Percentiles rank a stretch among this genome's conserved stretches.
These are phyloP conservation scores for Crithidia expoeki DNA, from an alignment of 208 protist genomes.

Conservation along the genomic window DNA sequence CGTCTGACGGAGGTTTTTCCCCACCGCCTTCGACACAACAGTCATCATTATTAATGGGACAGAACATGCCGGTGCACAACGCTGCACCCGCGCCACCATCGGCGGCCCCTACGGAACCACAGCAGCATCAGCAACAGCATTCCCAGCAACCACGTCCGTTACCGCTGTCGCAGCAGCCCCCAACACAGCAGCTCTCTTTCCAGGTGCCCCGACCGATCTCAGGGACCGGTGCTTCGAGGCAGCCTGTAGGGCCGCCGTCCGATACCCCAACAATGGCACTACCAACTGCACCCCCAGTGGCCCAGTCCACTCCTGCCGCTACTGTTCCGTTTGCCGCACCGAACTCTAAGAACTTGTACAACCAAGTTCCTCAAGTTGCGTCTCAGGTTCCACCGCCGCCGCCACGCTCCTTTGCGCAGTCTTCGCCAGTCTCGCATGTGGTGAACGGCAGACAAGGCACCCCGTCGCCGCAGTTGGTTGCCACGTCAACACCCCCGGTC, in stretches of 20 bases:
- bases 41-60: neutral
- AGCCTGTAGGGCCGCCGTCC: neutral
- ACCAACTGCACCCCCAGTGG: neutral
- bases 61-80: neutral
- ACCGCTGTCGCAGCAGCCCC: neutral
- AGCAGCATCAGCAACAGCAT: neutral
- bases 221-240: neutral
- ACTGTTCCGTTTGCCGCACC: neutral
- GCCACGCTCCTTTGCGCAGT: neutral
- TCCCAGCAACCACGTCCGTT: neutral
- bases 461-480: neutral
- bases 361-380: neutral
- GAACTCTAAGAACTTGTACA: neutral
- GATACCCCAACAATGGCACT: neutral
- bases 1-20: neutral
- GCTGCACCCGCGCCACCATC: neutral
- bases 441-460: neutral
- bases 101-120: neutral
- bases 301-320: neutral
- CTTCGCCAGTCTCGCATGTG: neutral
- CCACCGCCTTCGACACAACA: neutral
- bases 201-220: slow-evolving; percentile 5
- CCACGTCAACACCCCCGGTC: neutral
- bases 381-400: neutral
- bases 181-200: neutral